Percentiles rank a stretch among this genome's conserved stretches.
Evolutionary conservation across 2,329 filamentous ascomycete genomes (phyloP).

Genomic region (Arthrobotrys megalospora): DNA sequence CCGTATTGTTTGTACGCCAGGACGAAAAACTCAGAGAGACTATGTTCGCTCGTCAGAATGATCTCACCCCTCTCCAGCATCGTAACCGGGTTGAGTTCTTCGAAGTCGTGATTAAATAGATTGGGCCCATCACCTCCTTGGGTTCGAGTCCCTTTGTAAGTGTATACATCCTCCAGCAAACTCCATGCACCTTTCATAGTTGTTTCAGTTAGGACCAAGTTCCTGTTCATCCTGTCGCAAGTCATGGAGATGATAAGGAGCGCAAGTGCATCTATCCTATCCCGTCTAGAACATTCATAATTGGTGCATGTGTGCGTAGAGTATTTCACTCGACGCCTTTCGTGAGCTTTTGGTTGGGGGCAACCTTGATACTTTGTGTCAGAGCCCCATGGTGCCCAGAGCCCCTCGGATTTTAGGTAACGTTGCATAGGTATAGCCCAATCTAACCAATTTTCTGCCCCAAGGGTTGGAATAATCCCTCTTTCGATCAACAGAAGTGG

Average conservation of each 20-base stretch:
- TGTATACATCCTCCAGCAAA: neutral
- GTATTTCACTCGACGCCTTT: too few species aligned
- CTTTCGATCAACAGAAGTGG: neutral
- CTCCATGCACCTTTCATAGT: constrained; percentile 1
- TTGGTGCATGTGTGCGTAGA: neutral
- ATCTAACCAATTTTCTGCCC: neutral
- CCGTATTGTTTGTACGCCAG: too few species aligned
- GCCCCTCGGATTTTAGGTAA: neutral
- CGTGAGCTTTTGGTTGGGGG: neutral
- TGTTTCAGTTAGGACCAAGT: neutral
- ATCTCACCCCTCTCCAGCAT: neutral
- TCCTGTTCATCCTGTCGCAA: neutral
- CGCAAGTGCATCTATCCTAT: constrained; percentile 7
- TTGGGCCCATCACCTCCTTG: neutral
- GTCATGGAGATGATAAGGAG: neutral
- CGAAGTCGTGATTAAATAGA: neutral
- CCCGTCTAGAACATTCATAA: neutral
- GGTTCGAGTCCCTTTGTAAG: neutral
- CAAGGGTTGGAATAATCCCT: neutral
- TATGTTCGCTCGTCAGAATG: neutral
- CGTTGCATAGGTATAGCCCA: neutral
- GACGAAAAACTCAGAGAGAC: neutral
- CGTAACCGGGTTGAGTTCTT: neutral
- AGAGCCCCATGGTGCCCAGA: neutral
- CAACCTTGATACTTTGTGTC: neutral